Percentiles rank a stretch among this genome's conserved stretches.
Conservation (phyloP, 768 basidiomycete genomes). For the Candolleomyces eurysporus region DNA sequence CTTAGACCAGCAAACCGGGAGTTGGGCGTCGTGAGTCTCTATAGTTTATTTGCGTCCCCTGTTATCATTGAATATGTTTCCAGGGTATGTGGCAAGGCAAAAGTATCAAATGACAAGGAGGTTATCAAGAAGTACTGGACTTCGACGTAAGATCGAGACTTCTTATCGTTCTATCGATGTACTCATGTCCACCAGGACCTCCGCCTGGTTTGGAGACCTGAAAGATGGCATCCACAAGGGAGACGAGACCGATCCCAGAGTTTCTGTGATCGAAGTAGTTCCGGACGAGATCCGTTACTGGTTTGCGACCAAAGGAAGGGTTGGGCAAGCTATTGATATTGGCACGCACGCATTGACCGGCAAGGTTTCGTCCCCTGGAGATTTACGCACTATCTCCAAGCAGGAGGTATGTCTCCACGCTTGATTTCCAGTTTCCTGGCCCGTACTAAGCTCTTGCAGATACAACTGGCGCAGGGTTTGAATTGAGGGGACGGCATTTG, state of each 20-base stretch:
- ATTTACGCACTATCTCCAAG: slow-evolving; percentile 70
- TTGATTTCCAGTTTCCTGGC: background rate
- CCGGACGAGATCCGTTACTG: slow-evolving; percentile 84
- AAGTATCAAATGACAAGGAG: slow-evolving; percentile 57
- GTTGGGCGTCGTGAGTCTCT: slow-evolving; percentile 63
- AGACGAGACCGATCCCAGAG: slow-evolving; percentile 73
- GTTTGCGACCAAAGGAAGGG: slow-evolving; percentile 57
- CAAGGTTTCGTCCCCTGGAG: slow-evolving; percentile 64
- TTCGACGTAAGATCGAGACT: slow-evolving; percentile 33
- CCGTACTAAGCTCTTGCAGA: slow-evolving; percentile 25
- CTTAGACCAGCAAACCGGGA: slow-evolving; percentile 63
- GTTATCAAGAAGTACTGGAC: slow-evolving; percentile 67
- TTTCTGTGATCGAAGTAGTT: slow-evolving; percentile 74
- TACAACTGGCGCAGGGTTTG: slow-evolving; percentile 41
- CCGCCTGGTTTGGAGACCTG: slow-evolving; percentile 85
- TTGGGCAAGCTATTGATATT: slow-evolving; percentile 60
- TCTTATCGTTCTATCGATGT: background rate
- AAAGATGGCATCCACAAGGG: slow-evolving; percentile 85
- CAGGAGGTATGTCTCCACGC: slow-evolving; percentile 54
- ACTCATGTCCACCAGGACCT: slow-evolving; percentile 35
- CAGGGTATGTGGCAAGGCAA: slow-evolving; percentile 73
- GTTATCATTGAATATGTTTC: background rate
- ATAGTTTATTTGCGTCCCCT: background rate
- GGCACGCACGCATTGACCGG: slow-evolving; percentile 61
- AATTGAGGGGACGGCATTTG: slow-evolving; percentile 20